Conservation (phyloP, 805 yeast genomes). For the Candida hungchunana region DNA sequence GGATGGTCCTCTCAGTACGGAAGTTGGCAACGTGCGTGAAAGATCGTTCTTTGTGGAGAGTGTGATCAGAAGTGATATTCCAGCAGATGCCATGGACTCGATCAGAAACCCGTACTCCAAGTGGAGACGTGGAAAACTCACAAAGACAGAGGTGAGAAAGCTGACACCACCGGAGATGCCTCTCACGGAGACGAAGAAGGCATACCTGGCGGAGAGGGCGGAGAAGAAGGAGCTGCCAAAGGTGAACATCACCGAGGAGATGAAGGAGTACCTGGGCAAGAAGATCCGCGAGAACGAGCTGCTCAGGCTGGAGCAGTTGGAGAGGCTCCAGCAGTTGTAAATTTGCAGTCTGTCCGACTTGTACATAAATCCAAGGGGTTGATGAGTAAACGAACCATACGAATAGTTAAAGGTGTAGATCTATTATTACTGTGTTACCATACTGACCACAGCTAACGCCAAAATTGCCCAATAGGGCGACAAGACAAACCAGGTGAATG, state of each 20-base stretch:
- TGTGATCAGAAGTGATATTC: constrained; percentile 63
- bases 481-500: no score
- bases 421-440: no score
- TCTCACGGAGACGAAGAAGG: constrained; percentile 55
- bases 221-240: constrained; percentile 38
- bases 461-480: no score
- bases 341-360: no score
- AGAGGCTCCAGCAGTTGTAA: no score
- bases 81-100: constrained; percentile 57
- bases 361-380: no score
- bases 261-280: constrained; percentile 51
- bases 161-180: constrained; percentile 77
- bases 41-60: constrained; percentile 73
- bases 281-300: constrained; percentile 34
- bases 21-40: constrained; percentile 52
- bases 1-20: constrained; percentile 58
- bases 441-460: no score
- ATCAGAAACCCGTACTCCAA: constrained; percentile 76
- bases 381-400: no score
- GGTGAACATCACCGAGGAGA: constrained; percentile 43
- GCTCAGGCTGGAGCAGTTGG: no score
- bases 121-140: constrained; percentile 58
- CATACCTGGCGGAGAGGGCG: constrained; percentile 52
- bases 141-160: constrained; percentile 57
- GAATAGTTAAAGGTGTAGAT: no score